Base-by-base conservation (phyloP, 148 eudicot species). In the Persicaria tinctoria region DNA sequence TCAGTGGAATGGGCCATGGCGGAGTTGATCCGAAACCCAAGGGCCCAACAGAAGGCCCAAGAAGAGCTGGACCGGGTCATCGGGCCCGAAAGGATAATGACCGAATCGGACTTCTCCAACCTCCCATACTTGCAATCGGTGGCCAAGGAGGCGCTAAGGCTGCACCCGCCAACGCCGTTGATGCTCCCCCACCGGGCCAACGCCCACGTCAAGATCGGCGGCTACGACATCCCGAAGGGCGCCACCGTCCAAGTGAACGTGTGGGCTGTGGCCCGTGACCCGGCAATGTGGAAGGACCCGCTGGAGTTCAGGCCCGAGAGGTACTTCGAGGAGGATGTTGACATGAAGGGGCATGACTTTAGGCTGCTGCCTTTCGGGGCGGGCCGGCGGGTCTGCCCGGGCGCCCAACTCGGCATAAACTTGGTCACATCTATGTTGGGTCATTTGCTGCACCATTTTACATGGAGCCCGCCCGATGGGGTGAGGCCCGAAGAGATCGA, bases 1-100 rank as follows among this genome's bases (percentile, higher is more conserved):
- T 73, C 87, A 8, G 97, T 81, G 0, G 97, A 92, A 77, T 92
- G 97, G 97, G 97, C 87, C 3, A 84, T 92, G 87, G 95, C 92
- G 0, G 97, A 89, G 84, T 44, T 92, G 56, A 84, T 90, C 41
- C 82, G 83, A 76, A 92, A 92, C 83, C 95, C 92, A n/a, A 81
- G 95, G 75, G 89, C 86, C 7, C 97, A 92, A 79, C 86, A 86
- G 53, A 92, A 92, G 84, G 92, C 89, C 16, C 97, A 92, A 78
- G 97, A 92, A 68, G 97, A 92, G 78, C 84, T 90, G 0, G 93
- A 92, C 73, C 87, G 84, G 1, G 89, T 87, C 0, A 56, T 92
- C 0, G 95, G 93, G 13, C 75, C 60, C 38, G 85, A 90, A 41
- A 80, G 97, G n/a, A 77, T 92, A 73, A 82, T 90, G 92, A 86